Evolutionary conservation across 345 rosid genomes (phyloP).

Genomic region (Hibiscus mutabilis): DNA sequence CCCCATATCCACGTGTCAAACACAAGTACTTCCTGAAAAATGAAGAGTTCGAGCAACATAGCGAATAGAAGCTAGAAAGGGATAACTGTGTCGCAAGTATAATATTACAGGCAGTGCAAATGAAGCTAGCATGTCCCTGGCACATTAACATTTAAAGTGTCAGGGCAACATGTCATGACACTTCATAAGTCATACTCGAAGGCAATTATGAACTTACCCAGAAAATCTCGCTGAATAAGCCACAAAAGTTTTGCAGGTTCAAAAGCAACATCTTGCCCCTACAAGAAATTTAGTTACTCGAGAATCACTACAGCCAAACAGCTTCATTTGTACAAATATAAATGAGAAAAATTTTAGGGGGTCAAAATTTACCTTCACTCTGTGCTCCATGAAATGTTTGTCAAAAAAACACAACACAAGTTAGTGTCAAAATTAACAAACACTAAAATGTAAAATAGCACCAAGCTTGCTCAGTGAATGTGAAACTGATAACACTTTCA

Average conservation of each 20-base stretch:
- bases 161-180: constrained; percentile 2
- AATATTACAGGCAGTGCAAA: background rate
- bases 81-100: background rate
- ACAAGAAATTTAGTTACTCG: constrained; percentile 23
- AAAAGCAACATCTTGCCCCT: constrained; percentile 98
- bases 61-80: background rate
- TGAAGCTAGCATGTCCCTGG: background rate
- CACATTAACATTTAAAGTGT: background rate
- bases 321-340: constrained; percentile 10
- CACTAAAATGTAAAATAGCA: background rate
- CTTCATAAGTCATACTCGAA: background rate
- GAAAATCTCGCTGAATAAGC: constrained; percentile 99
- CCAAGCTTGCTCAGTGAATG: constrained; percentile 3
- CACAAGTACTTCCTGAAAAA: too few species aligned
- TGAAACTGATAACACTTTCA: constrained; percentile 6
- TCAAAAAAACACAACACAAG: constrained; percentile 30
- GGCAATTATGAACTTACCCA: constrained; percentile 54
- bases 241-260: constrained; percentile 94
- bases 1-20: too few species aligned
- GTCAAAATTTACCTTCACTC: constrained; percentile 80
- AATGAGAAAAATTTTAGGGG: constrained; percentile 13
- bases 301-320: constrained; percentile 8
- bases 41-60: too few species aligned
- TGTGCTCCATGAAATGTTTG: constrained; percentile 35
- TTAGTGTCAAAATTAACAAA: constrained; percentile 26